These are phyloP conservation scores for Peziza echinospora DNA, from an alignment of 495 filamentous ascomycete genomes.

Conservation along the genomic window DNA sequence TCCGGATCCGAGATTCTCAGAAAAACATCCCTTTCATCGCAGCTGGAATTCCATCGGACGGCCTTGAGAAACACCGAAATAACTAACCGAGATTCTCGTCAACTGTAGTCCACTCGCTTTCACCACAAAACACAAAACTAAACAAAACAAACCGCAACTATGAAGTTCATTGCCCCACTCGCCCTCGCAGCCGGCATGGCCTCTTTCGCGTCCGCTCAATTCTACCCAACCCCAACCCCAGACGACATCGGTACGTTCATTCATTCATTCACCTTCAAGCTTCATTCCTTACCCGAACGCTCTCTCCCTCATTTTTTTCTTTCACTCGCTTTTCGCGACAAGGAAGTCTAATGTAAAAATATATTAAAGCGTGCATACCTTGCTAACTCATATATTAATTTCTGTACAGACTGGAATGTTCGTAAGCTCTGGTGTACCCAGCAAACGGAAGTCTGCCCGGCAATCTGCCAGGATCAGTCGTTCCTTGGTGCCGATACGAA, in stretches of 20 bases:
- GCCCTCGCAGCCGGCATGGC: slow-evolving; percentile 11
- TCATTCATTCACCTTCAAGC: no score
- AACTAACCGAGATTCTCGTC: no score
- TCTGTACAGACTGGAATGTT: no score
- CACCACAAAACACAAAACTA: no score
- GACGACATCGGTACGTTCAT: slow-evolving; percentile 7
- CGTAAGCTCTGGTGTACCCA: slow-evolving; percentile 28
- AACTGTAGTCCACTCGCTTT: no score
- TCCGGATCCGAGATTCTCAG: no score
- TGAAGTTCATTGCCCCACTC: slow-evolving; percentile 13
- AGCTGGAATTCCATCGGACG: no score
- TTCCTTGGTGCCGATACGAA: slow-evolving; percentile 6
- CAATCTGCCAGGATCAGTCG: slow-evolving; percentile 37
- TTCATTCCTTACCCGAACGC: no score
- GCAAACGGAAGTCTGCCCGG: slow-evolving; percentile 36
- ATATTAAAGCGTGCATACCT: not conserved
- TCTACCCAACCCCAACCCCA: slow-evolving; percentile 7
- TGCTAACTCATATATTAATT: no score
- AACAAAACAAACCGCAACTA: slow-evolving; percentile 3
- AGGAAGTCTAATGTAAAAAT: not conserved
- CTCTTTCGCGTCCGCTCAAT: slow-evolving; percentile 8
- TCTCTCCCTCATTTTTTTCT: not conserved
- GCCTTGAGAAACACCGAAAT: no score
- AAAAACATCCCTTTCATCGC: no score
- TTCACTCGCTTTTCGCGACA: no score